Evolutionary conservation across 148 eudicot species (phyloP).

Genomic region (Silene latifolia): DNA sequence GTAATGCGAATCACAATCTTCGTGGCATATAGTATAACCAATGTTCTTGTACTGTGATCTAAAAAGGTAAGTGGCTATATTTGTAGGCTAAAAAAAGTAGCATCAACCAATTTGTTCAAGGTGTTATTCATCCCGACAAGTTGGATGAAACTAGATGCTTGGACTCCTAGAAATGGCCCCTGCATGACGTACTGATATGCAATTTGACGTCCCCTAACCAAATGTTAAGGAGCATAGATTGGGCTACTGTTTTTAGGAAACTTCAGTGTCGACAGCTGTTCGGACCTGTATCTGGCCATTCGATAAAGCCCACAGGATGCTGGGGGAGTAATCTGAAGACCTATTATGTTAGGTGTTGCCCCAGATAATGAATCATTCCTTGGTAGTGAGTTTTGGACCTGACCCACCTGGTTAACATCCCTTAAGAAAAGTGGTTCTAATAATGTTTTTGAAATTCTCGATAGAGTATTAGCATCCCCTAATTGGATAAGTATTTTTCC

Average conservation of each 20-base stretch:
- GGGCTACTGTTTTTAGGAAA: background rate
- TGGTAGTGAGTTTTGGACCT: background rate
- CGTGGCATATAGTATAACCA: too few species aligned
- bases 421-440: too few species aligned
- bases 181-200: background rate
- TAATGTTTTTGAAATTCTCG: too few species aligned
- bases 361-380: background rate
- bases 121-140: constrained; percentile 24
- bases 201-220: background rate
- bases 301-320: background rate
- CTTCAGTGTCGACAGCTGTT: background rate
- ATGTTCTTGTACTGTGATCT: background rate
- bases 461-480: too few species aligned
- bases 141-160: constrained; percentile 12
- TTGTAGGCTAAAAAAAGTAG: constrained; percentile 52
- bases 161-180: constrained; percentile 6
- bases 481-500: too few species aligned
- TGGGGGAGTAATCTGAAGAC: too few species aligned
- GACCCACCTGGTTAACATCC: background rate
- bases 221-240: background rate
- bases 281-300: background rate
- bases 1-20: constrained; percentile 25
- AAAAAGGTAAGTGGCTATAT: background rate
- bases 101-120: constrained; percentile 45
- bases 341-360: background rate